These are phyloP conservation scores for Cryphonectria radicalis DNA, from an alignment of 2,329 filamentous ascomycete species.

Conservation along the genomic window DNA sequence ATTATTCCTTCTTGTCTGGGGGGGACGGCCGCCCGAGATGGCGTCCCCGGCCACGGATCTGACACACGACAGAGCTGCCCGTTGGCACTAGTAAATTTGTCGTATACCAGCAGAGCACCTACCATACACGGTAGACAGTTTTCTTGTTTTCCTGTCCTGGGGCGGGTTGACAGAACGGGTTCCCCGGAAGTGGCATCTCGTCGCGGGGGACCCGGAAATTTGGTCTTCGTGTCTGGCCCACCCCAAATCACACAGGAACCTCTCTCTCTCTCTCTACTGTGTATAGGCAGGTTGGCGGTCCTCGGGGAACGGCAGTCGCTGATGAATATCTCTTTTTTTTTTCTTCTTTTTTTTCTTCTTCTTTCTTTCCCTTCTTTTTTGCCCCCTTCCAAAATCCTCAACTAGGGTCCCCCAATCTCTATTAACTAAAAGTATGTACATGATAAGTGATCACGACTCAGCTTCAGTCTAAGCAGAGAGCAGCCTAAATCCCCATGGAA, in stretches of 20 bases:
- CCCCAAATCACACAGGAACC: too few species aligned
- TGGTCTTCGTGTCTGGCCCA: conserved; percentile 29
- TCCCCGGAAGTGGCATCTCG: conserved; percentile 20
- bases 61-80: background rate
- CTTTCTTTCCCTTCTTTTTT: background rate
- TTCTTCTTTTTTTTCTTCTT: too few species aligned
- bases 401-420: background rate
- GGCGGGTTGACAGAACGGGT: background rate
- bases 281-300: conserved; percentile 3
- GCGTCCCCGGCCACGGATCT: background rate
- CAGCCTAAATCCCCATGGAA: background rate
- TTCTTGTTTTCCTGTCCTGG: background rate
- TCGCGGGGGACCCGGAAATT: conserved; percentile 28
- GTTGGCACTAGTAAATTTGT: background rate
- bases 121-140: background rate
- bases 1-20: conserved; percentile 3
- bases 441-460: background rate
- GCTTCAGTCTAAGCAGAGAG: background rate
- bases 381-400: too few species aligned
- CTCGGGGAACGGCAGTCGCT: conserved; percentile 8
- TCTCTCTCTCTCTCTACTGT: too few species aligned
- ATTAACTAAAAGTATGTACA: background rate
- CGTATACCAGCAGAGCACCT: background rate
- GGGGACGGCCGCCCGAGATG: background rate
- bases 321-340: background rate